Base-by-base conservation (phyloP, 768 basidiomycete species). In the Calvatia gigantea region DNA sequence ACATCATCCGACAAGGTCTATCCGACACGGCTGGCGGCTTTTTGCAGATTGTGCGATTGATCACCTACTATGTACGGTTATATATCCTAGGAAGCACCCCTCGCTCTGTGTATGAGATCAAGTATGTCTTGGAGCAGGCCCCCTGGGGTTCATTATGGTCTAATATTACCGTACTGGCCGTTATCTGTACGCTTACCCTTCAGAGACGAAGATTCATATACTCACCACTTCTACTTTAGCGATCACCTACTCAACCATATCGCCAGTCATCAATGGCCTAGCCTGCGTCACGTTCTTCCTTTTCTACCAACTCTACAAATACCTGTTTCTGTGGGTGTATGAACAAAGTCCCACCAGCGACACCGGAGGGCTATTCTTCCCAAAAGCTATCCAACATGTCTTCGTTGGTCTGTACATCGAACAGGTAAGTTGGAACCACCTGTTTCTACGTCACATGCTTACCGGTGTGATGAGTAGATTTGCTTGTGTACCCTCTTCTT, bases 331-430 rank as follows among this genome's bases (percentile, higher is more conserved):
- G 51, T 94, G 84, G 76, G 84, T 82, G 58, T 82, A 83, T 63
- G 85, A 90, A 53, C 87, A 93, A 66, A 81, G 86, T 3, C 66
- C 78, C 0, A 70, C 78, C 3, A 74, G 74, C 47, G 94, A 97
- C 53, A 96, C 94, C 0, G 96, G 96, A 33, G 97, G 97, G 0
- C 67, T 91, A 46, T 98, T 97, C 78, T 98, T 94, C 79, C 95
- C 95, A 21, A 91, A 87, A 70, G 96, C 97, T 4, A 83, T 98
- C 25, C 85, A 91, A 46, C 97, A 98, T 65, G 65, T 96, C 28
- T 98, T 98, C 61, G 92, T 94, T 19, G 97, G 96, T 2, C 63
- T 98, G 67, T 99, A 99, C 67, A 79, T 99, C 42, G 83, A 95
- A 67, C 87, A 97, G 46, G 54, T 56, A 29, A 27, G 54, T 42